Evolutionary conservation across 2,329 filamentous ascomycete genomes (phyloP), one percentile per base, ranked within the genome.

Genomic region (Ceratocystis diversiconidia): DNA sequence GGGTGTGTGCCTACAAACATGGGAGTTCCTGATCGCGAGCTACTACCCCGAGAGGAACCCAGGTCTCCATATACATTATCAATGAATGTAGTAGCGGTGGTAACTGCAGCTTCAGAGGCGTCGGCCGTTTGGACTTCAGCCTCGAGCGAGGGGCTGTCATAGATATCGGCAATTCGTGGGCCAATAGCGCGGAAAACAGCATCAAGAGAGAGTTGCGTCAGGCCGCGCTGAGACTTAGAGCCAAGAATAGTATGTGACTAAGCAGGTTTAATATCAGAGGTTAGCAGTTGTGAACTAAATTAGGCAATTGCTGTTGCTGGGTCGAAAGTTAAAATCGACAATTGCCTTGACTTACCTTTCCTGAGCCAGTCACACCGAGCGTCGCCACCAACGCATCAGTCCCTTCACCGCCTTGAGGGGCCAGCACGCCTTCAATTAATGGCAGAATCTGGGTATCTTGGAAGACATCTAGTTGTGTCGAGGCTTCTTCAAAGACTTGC

Each of bases 241-340:
- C 94, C 94, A 17, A 99, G 82, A 68, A 97, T 96, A 0, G 94
- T 99, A 74, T 99, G 92, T 69, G 90, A 95, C 92, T 96, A 72
- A 22, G 25, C n/a, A 25, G 8, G 25, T 15, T 41, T 12, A 41
- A 15, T 30, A 15, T 32, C 7, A 60, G 25, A 28, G 12, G 30
- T 69, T 46, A 57, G 52, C 52, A 57, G 52, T 15, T 17, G 17
- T 12, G 22, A 25, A 2, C 4, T 30, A 28, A n/a, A 57, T 17
- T 46, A n/a, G 22, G 12, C 62, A 17, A 22, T 65, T 28, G 28
- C 50, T 12, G 5, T 15, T 4, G 12, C 25, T 41, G 12, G 36
- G 36, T 41, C 10, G 12, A 41, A 41, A 15, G 36, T 41, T 12
- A 5, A 41, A n/a, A 6, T 15, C 10, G 10, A 7, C 52, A 57